Percentiles rank a stretch among this genome's conserved stretches.
Evolutionary conservation across 306 rosid species (phyloP).

Genomic region (Spatholobus suberectus): DNA sequence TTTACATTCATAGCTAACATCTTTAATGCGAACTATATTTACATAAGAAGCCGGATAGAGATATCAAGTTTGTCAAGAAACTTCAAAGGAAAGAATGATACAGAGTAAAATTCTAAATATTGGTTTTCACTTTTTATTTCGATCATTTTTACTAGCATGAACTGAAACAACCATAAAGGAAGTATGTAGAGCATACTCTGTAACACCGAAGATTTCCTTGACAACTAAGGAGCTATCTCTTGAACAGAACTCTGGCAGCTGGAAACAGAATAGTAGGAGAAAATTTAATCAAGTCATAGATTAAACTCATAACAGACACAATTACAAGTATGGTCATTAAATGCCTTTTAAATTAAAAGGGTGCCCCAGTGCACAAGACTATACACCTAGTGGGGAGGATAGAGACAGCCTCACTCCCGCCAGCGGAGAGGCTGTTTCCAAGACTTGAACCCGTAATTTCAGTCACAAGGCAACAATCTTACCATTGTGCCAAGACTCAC

Average conservation of each 20-base stretch:
- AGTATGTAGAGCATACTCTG: constrained; percentile 74
- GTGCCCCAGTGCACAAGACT: background rate
- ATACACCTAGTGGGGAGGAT: background rate
- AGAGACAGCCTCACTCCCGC: background rate
- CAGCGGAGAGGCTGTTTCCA: background rate
- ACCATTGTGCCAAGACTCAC: background rate
- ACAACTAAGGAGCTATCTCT: constrained; percentile 80
- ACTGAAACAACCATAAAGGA: constrained; percentile 14
- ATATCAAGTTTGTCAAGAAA: background rate
- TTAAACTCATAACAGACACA: constrained; percentile 27
- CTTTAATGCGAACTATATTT: background rate
- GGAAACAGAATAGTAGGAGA: constrained; percentile 44
- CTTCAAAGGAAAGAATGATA: background rate
- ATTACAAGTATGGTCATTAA: background rate
- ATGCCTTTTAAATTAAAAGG: background rate
- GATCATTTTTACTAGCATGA: background rate
- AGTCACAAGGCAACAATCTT: background rate
- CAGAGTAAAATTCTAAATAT: background rate
- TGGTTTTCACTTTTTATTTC: background rate
- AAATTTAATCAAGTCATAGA: constrained; percentile 36
- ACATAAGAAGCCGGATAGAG: background rate
- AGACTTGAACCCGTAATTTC: background rate
- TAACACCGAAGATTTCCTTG: constrained; percentile 93
- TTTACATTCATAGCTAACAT: background rate
- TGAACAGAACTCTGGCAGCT: constrained; percentile 92